phyloP scores from a whole-genome alignment of 371 early-diverging fungal genomes.

The Mucor velutinosus region DNA sequence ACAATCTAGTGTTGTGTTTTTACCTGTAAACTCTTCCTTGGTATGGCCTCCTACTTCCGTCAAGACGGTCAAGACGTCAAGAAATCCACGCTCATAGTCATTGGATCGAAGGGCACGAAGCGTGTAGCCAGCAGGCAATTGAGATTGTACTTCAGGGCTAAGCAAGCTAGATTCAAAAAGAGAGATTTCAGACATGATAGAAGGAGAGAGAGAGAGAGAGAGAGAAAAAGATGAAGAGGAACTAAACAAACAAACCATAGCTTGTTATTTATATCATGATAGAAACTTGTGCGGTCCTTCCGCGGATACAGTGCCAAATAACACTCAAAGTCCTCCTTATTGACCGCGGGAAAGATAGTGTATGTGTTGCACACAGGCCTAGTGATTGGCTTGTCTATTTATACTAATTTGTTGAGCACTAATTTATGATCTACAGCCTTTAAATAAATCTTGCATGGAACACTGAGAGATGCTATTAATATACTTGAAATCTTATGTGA shows the following conservation, averaged over 20 bases:
- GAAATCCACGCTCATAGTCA: slow-evolving; percentile 84
- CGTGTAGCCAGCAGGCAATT: slow-evolving; percentile 78
- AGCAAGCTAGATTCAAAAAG: slow-evolving; percentile 74
- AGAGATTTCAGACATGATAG: slow-evolving; percentile 16
- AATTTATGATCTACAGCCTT: background rate
- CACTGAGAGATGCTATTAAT: background rate
- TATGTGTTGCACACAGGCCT: background rate
- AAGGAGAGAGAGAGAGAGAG: background rate
- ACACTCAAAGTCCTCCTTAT: background rate
- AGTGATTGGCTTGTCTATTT: background rate
- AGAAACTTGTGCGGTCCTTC: background rate
- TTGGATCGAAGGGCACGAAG: slow-evolving; percentile 81
- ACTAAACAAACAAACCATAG: background rate
- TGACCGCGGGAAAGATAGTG: background rate
- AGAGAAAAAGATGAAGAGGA: background rate
- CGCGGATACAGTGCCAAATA: background rate
- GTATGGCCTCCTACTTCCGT: slow-evolving; percentile 79
- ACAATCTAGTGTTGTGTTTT: background rate
- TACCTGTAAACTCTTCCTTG: slow-evolving; percentile 66
- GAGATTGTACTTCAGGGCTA: slow-evolving; percentile 69
- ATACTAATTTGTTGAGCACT: background rate
- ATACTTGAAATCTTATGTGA: no score
- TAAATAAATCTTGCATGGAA: background rate
- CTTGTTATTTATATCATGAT: background rate
- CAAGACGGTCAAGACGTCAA: slow-evolving; percentile 70